phyloP scores from a whole-genome alignment of 345 rosid species.

The Atalantia buxifolia region DNA sequence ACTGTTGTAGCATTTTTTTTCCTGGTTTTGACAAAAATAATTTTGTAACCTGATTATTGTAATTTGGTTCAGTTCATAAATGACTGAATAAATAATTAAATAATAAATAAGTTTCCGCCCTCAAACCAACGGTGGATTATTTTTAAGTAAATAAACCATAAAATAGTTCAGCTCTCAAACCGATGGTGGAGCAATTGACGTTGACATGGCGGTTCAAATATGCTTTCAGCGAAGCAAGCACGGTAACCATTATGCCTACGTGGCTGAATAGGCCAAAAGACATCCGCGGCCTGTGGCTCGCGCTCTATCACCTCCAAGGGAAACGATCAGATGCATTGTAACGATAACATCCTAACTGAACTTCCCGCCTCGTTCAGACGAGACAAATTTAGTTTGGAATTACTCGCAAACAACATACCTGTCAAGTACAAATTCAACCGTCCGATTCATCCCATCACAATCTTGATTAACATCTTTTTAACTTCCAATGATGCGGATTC shows the following conservation, averaged over 20 bases:
- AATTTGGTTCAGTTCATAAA: background rate
- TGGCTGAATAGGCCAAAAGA: no score
- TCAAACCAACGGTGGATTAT: no score
- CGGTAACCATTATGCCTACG: no score
- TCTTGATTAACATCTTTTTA: no score
- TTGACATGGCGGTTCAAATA: no score
- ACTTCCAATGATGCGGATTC: no score
- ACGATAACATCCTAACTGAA: background rate
- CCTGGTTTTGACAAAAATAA: background rate
- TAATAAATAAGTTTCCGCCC: no score
- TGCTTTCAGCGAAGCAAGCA: no score
- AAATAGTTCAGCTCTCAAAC: no score
- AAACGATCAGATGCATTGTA: background rate
- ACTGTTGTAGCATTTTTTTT: background rate
- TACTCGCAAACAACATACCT: background rate
- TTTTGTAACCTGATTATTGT: background rate
- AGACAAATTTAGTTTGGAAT: background rate
- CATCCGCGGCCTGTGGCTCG: background rate
- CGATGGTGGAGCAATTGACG: no score
- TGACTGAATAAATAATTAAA: no score
- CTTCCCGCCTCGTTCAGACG: background rate
- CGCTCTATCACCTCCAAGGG: background rate
- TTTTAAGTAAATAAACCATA: no score
- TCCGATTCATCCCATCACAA: background rate
- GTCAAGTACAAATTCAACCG: background rate